phyloP scores from a whole-genome alignment of 192 early-diverging fungal genomes.

The Geranomyces michiganensis region DNA sequence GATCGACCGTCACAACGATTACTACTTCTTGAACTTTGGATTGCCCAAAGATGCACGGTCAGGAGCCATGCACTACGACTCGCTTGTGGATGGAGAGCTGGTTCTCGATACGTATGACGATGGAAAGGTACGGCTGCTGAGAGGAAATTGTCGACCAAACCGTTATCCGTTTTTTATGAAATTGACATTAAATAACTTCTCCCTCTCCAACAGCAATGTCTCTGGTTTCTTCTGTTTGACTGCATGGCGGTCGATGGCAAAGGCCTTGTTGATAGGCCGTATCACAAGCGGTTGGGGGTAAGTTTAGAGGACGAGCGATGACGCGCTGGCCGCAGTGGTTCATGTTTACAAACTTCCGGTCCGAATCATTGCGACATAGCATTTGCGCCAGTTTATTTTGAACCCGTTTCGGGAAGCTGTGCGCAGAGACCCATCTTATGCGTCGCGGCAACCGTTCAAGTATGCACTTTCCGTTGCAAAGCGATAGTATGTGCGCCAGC shows the following conservation, averaged over 20 bases:
- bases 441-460: constrained; percentile 57
- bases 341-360: too few relatives aligned
- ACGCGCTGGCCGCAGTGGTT: too few relatives aligned
- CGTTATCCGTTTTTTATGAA: not conserved
- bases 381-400: constrained; percentile 66
- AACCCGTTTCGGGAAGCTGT: constrained; percentile 62
- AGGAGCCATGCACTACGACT: constrained; percentile 56
- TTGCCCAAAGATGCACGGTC: constrained; percentile 50
- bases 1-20: constrained; percentile 90
- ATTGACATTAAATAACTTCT: not conserved
- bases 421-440: constrained; percentile 39
- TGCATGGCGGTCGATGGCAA: constrained; percentile 63
- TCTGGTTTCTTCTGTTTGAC: constrained; percentile 67
- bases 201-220: constrained; percentile 18
- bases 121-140: constrained; percentile 46
- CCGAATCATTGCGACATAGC: too few relatives aligned
- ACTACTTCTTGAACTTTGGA: constrained; percentile 62
- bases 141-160: too few relatives aligned
- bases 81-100: constrained; percentile 91
- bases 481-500: too few relatives aligned
- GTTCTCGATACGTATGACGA: constrained; percentile 73
- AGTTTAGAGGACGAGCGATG: constrained; percentile 3
- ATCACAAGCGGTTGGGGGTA: constrained; percentile 75
- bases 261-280: constrained; percentile 57
- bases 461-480: constrained; percentile 24